These are phyloP conservation scores for Bipolaris victoriae DNA, from an alignment of 2,329 filamentous ascomycete species.

Conservation along the genomic window DNA sequence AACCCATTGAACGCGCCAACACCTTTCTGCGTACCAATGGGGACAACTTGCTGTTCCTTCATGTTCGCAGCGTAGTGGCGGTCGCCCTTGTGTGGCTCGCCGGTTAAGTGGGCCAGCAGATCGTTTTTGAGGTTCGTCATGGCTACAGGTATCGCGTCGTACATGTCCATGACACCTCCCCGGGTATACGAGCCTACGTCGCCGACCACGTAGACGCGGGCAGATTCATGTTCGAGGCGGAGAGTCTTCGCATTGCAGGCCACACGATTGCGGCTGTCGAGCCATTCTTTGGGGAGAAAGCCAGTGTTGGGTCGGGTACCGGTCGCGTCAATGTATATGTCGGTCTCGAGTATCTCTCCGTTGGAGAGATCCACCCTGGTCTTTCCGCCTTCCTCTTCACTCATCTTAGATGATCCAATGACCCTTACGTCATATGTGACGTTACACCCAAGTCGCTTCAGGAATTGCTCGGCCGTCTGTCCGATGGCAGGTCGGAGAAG, in stretches of 20 bases:
- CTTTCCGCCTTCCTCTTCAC: slow-evolving; percentile 49
- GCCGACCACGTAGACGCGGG: slow-evolving; percentile 57
- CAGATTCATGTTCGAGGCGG: slow-evolving; percentile 53
- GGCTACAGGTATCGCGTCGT: slow-evolving; percentile 51
- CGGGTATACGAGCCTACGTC: slow-evolving; percentile 56
- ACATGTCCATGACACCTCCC: slow-evolving; percentile 54
- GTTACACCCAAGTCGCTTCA: slow-evolving; percentile 57
- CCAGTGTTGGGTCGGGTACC: slow-evolving; percentile 60
- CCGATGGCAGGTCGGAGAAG: slow-evolving; percentile 52
- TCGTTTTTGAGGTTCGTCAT: slow-evolving; percentile 57
- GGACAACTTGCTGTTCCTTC: slow-evolving; percentile 45
- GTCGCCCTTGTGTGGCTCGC: slow-evolving; percentile 36
- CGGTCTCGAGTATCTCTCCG: slow-evolving; percentile 57
- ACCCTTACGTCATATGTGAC: slow-evolving; percentile 52
- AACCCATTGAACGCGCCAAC: slow-evolving; percentile 48
- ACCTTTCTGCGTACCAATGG: slow-evolving; percentile 47
- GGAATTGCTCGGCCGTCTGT: slow-evolving; percentile 55
- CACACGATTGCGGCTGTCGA: slow-evolving; percentile 58
- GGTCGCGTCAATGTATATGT: slow-evolving; percentile 62
- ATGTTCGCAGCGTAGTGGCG: slow-evolving; percentile 40
- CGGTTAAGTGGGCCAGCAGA: slow-evolving; percentile 45
- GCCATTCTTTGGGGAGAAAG: slow-evolving; percentile 59
- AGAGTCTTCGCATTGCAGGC: slow-evolving; percentile 56
- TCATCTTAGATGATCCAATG: slow-evolving; percentile 30
- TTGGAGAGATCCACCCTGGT: slow-evolving; percentile 51